Base-by-base conservation (phyloP, 2,329 filamentous ascomycete genomes). In the Exophiala oligosperma region DNA sequence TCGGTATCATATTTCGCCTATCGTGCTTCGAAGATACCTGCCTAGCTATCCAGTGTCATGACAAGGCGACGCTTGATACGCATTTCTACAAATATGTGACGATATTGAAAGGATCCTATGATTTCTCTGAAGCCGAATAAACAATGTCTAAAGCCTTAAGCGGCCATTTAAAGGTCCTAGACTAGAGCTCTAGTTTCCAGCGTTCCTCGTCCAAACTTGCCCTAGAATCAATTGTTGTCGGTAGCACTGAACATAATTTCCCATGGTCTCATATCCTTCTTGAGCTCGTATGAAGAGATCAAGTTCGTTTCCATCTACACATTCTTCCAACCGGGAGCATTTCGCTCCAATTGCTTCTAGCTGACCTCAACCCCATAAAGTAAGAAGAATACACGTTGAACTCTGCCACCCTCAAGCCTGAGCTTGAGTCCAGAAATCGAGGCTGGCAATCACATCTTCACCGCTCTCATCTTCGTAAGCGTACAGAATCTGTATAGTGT, bases 401-500 rank as follows among this genome's bases (percentile, higher is more conserved):
- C 24, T 32, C 8, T 35, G 28, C 28, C 26, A 32, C n/a, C 46
- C 1, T 48, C 52, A 54, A 41, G 21, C 59, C 55, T 61, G 59
- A 41, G 62, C 62, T 53, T 63, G 58, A 40, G 59, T 91, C 93
- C 93, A 99, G 79, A 99, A 99, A 77, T 99, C 94, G 71, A 99
- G 85, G 62, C 91, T 92, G 67, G 94, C 92, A 63, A 99, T 89
- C 52, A 96, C 87, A 71, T 99, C 94, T 71, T 95, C 91, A 66
- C 94, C 93, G 64, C 85, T 81, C 73, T 99, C 94, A 70, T 97
- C 93, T 79, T 99, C 94, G 73, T 97, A 97, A 49, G 94, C 93
- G 76, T 97, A 97, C 52, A 99, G 77, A 67, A 99, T 97, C 94
- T 99, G 69, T 29, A 48, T 2, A 48, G 12, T n/a, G 3, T 26